Base-by-base conservation (phyloP, 2,329 filamentous ascomycete genomes). In the Volutella citrinella region DNA sequence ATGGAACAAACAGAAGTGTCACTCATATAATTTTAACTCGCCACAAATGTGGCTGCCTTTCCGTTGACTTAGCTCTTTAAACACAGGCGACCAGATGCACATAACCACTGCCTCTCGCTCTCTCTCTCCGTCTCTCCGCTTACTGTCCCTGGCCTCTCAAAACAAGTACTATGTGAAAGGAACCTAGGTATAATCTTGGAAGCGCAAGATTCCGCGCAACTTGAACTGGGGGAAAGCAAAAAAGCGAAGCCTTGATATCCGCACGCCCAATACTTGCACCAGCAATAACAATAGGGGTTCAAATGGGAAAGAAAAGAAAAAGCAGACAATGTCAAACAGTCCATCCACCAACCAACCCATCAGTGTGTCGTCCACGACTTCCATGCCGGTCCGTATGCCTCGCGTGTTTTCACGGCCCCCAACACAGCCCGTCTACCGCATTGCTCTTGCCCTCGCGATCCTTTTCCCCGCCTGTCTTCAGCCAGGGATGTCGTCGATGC, bases 181-280 rank as follows among this genome's bases (percentile, higher is more conserved):
- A 52, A 45, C 49, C 48, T 45, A 52, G 49, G 49, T 52, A 52
- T 52, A 52, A 49, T 51, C 30, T 43, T n/a, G n/a, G n/a, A n/a
- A n/a, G n/a, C n/a, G n/a, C n/a, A n/a, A n/a, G n/a, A n/a, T n/a
- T n/a, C n/a, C n/a, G n/a, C n/a, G n/a, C n/a, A n/a, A n/a, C n/a
- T n/a, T n/a, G n/a, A n/a, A n/a, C n/a, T n/a, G n/a, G n/a, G n/a
- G n/a, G n/a, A n/a, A n/a, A n/a, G n/a, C n/a, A n/a, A n/a, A 43
- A 43, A 51, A 32, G 34, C 36, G 34, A 23, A 34, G 36, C 42
- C 49, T 35, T 45, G 19, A 48, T 47, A 43, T 32, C 46, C 38
- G 32, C 46, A 35, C 49, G 34, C 40, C 39, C 23, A 32, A 40
- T 22, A 48, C 42, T 42, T n/a, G n/a, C n/a, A n/a, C n/a, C n/a